A percentile compares a stretch with the other conserved stretches of the same genome.
Evolutionary conservation across 1,284 basidiomycete genomes (phyloP).

Genomic region (Ceratobasidium papillatum): DNA sequence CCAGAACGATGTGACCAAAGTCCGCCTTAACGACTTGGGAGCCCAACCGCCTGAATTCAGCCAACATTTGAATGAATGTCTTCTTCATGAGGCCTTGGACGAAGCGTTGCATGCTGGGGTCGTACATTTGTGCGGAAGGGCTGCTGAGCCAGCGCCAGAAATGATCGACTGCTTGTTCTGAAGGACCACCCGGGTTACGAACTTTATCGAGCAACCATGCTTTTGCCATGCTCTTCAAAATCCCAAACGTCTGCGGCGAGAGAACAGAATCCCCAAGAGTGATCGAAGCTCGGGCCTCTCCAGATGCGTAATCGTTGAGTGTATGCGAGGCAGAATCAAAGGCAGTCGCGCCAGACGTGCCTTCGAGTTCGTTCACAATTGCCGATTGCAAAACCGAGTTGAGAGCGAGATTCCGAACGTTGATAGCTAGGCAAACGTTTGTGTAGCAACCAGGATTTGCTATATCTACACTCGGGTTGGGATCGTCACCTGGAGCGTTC

Average conservation of each 20-base stretch:
- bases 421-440: constrained; percentile 92
- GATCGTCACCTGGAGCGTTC: constrained; percentile 65
- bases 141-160: constrained; percentile 99
- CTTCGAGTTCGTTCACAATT: constrained; percentile 96
- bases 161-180: constrained; percentile 73
- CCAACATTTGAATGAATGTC: constrained; percentile 95
- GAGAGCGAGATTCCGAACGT: constrained; percentile 91
- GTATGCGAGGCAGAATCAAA: constrained; percentile 94
- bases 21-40: constrained; percentile 96
- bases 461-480: constrained; percentile 59
- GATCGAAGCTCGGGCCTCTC: constrained; percentile 77
- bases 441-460: constrained; percentile 88
- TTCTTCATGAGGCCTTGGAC: constrained; percentile 97
- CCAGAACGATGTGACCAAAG: constrained; percentile 88
- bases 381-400: constrained; percentile 95
- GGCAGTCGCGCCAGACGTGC: constrained; percentile 88
- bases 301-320: constrained; percentile 87
- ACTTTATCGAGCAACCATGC: constrained; percentile 87
- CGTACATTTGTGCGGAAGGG: constrained; percentile 85
- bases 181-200: constrained; percentile 67
- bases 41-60: constrained; percentile 95
- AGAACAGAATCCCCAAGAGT: constrained; percentile 91
- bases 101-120: constrained; percentile 93
- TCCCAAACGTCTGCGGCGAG: constrained; percentile 87
- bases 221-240: constrained; percentile 90